These are phyloP conservation scores for Chytriomyces sp. DNA, from an alignment of 192 early-diverging fungal genomes.

Conservation along the genomic window DNA sequence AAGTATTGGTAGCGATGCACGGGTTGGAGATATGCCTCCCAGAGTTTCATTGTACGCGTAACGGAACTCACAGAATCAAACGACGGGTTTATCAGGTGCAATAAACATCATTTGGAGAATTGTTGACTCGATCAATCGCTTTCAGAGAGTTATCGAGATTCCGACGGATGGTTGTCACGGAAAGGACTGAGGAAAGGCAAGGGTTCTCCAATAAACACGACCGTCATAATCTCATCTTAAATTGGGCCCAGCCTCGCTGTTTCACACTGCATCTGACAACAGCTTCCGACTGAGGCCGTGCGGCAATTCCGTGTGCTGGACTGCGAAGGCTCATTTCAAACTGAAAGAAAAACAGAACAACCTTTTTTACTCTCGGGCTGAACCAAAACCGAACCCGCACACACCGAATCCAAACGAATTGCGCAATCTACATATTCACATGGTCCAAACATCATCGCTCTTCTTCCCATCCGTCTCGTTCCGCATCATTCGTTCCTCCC, in stretches of 20 bases:
- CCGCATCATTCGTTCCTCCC: slow-evolving; percentile 76
- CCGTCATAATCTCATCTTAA: slow-evolving; percentile 57
- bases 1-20: too few relatives aligned
- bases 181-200: slow-evolving; percentile 84
- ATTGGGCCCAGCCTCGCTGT: slow-evolving; percentile 75
- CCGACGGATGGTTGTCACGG: slow-evolving; percentile 81
- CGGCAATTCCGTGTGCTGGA: neutral
- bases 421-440: too few relatives aligned
- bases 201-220: slow-evolving; percentile 59
- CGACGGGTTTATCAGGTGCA: too few relatives aligned
- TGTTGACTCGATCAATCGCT: slow-evolving; percentile 85
- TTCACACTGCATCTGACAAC: slow-evolving; percentile 47
- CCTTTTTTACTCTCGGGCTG: too few relatives aligned
- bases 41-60: too few relatives aligned
- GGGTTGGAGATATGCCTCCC: too few relatives aligned
- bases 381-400: too few relatives aligned
- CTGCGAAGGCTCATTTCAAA: neutral
- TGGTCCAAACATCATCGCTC: slow-evolving; percentile 39
- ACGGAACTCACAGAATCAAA: too few relatives aligned
- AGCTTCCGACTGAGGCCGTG: slow-evolving; percentile 54
- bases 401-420: too few relatives aligned
- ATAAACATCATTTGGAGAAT: slow-evolving; percentile 87
- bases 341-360: slow-evolving; percentile 7
- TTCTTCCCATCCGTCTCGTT: slow-evolving; percentile 89
- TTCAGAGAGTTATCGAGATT: slow-evolving; percentile 73